Evolutionary conservation across 2,329 filamentous ascomycete species (phyloP).

Genomic region (Zymoseptoria tritici): DNA sequence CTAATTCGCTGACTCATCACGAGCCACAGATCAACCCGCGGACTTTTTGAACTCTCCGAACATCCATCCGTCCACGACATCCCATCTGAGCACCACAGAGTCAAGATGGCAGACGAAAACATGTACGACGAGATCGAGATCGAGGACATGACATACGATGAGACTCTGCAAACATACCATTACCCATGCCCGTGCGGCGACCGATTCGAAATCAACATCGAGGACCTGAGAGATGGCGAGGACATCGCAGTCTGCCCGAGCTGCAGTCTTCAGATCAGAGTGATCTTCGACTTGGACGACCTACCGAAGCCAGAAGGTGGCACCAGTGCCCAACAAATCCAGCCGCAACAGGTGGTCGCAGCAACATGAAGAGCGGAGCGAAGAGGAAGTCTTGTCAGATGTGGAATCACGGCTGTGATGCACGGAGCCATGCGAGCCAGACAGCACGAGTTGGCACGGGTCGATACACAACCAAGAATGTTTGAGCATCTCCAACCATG

Average conservation of each 20-base stretch:
- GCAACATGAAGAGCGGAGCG: slow-evolving; percentile 15
- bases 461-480: background rate
- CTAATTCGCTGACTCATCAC: background rate
- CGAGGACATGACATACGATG: slow-evolving; percentile 93
- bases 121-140: slow-evolving; percentile 99
- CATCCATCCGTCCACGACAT: background rate
- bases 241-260: slow-evolving; percentile 97
- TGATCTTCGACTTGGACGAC: slow-evolving; percentile 73
- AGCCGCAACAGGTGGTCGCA: slow-evolving; percentile 17
- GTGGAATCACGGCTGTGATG: background rate
- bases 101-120: slow-evolving; percentile 25
- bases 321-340: slow-evolving; percentile 2
- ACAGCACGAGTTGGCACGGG: background rate
- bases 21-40: background rate
- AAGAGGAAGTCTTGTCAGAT: background rate
- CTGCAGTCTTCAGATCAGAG: slow-evolving; percentile 91
- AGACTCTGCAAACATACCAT: slow-evolving; percentile 76
- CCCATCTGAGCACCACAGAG: background rate
- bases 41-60: background rate
- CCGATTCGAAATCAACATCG: slow-evolving; percentile 82
- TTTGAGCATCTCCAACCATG: background rate
- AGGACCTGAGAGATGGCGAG: slow-evolving; percentile 77
- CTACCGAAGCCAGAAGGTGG: slow-evolving; percentile 40
- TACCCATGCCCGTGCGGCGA: slow-evolving; percentile 97
- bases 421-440: background rate